These are phyloP conservation scores for Aspergillus kassunensis DNA, from an alignment of 495 filamentous ascomycete species.

Conservation along the genomic window DNA sequence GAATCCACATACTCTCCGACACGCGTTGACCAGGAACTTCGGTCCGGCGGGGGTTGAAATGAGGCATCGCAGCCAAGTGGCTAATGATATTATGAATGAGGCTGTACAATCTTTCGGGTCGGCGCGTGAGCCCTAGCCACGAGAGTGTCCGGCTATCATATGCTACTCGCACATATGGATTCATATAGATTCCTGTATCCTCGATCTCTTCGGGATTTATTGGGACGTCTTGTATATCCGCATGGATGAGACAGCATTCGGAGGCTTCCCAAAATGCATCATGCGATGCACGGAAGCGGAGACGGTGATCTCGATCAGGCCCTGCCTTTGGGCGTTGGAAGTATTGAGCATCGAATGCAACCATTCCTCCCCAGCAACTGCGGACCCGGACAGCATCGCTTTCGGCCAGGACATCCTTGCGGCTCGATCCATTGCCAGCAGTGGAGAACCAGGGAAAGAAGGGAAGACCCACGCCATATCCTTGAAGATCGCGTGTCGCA, in stretches of 20 bases:
- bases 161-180: slow-evolving; percentile 67
- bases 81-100: slow-evolving; percentile 53
- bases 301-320: slow-evolving; percentile 28
- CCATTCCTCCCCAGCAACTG: slow-evolving; percentile 81
- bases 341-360: slow-evolving; percentile 68
- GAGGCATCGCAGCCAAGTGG: slow-evolving; percentile 48
- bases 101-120: slow-evolving; percentile 57
- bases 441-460: slow-evolving; percentile 72
- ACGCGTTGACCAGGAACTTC: slow-evolving; percentile 53
- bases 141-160: slow-evolving; percentile 52
- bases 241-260: slow-evolving; percentile 76
- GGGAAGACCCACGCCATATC: slow-evolving; percentile 64
- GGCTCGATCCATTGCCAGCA: slow-evolving; percentile 52
- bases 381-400: slow-evolving; percentile 68
- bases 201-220: slow-evolving; percentile 33
- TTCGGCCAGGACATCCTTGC: slow-evolving; percentile 55
- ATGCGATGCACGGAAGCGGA: slow-evolving; percentile 61
- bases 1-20: slow-evolving; percentile 51
- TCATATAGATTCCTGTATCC: slow-evolving; percentile 62
- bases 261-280: slow-evolving; percentile 72
- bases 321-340: slow-evolving; percentile 39
- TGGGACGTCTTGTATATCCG: slow-evolving; percentile 55
- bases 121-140: slow-evolving; percentile 52
- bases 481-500: slow-evolving; percentile 70
- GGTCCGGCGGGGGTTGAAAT: slow-evolving; percentile 53